Evolutionary conservation across 176 grass and related monocot species (phyloP), one percentile per base, ranked within the genome.

Genomic region (Hordeum marinum): DNA sequence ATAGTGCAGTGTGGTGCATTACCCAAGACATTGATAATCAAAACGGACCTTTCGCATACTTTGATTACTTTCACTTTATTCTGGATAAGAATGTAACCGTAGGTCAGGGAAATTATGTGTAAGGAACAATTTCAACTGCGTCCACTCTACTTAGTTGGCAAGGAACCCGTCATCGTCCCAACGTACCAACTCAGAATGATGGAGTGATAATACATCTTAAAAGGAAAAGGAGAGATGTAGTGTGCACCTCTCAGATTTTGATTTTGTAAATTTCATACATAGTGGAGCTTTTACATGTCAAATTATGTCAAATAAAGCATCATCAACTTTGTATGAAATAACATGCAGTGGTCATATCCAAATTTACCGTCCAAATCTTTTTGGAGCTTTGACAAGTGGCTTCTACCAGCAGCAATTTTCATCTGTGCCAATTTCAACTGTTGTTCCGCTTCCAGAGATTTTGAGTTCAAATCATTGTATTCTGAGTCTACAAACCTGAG

Each of bases 281-380:
- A 65, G 29, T 76, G 71, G 59, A 64, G 18, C 42, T 82, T 69
- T 77, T 77, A 54, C n/a, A 60, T 45, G 8, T n/a, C n/a, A n/a
- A n/a, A n/a, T n/a, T n/a, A n/a, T n/a, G n/a, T n/a, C n/a, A n/a
- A n/a, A n/a, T n/a, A n/a, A n/a, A n/a, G n/a, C n/a, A n/a, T n/a
- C n/a, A n/a, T n/a, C n/a, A n/a, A n/a, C n/a, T 60, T 81, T 27
- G 60, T 59, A 85, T 10, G 79, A 75, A 71, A 77, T 37, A 74
- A 75, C 9, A 6, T 55, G 17, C 4, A 70, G 8, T 59, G 14
- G n/a, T n/a, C 21, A 81, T 57, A 85, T 81, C 27, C 32, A 34
- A 78, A 86, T 68, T 72, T 98, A 98, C 95, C 95, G 80, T 98
- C 95, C 79, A 87, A 84, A 72, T 93, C 93, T 86, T 93, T 98